phyloP scores from a whole-genome alignment of 2,329 filamentous ascomycete species.

The Xylariomycetidae sp. region DNA sequence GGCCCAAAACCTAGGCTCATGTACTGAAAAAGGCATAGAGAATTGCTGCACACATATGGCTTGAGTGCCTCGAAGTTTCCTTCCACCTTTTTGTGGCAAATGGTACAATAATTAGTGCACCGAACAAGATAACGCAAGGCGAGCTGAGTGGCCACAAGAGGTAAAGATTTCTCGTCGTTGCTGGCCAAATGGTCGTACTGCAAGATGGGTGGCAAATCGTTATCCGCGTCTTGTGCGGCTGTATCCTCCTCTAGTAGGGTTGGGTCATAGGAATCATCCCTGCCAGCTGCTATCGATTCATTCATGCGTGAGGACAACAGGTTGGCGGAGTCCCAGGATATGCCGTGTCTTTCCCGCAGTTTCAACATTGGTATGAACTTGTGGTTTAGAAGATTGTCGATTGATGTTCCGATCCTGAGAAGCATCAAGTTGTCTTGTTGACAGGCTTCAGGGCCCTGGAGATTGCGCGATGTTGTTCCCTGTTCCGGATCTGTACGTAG shows the following conservation, averaged over 20 bases:
- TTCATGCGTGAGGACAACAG: slow-evolving; percentile 14
- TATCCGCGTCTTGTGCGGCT: too few species aligned
- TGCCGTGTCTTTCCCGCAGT: slow-evolving; percentile 43
- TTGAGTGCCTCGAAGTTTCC: slow-evolving; percentile 64
- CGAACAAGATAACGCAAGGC: slow-evolving; percentile 68
- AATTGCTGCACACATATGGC: slow-evolving; percentile 70
- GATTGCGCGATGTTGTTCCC: not conserved
- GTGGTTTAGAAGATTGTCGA: slow-evolving; percentile 62
- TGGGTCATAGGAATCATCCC: not conserved
- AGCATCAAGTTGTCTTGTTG: slow-evolving; percentile 37
- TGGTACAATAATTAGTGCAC: slow-evolving; percentile 81
- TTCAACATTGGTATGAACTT: slow-evolving; percentile 58
- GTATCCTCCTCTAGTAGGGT: slow-evolving; percentile 4
- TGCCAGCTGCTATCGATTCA: not conserved
- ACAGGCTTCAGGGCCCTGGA: not conserved
- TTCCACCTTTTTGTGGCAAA: slow-evolving; percentile 67
- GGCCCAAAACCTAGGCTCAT: slow-evolving; percentile 80
- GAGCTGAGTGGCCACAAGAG: slow-evolving; percentile 65
- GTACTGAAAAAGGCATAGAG: slow-evolving; percentile 81
- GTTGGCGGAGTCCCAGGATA: slow-evolving; percentile 66
- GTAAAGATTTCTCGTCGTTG: slow-evolving; percentile 39
- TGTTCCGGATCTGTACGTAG: slow-evolving; percentile 34
- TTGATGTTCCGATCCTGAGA: slow-evolving; percentile 65
- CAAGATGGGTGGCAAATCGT: slow-evolving; percentile 19
- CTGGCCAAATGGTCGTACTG: slow-evolving; percentile 25